These are phyloP conservation scores for Pichia sorboxylosa DNA, from an alignment of 1,139 yeast genomes.

Conservation along the genomic window DNA sequence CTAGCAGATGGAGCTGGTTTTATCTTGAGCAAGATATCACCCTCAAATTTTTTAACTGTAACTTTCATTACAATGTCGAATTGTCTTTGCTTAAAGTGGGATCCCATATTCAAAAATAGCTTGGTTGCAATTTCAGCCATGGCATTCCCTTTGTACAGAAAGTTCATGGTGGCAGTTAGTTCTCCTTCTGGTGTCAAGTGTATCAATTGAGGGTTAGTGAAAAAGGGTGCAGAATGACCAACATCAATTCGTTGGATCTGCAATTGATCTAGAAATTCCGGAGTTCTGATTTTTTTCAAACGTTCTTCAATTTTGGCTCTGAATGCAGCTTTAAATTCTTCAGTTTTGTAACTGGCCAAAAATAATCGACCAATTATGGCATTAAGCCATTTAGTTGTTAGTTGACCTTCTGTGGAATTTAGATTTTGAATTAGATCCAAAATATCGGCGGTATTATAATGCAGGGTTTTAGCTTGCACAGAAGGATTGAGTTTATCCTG, in stretches of 20 bases:
- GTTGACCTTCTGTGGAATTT: slow-evolving; percentile 72
- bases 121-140: slow-evolving; percentile 72
- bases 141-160: slow-evolving; percentile 63
- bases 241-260: slow-evolving; percentile 60
- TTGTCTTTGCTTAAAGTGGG: slow-evolving; percentile 66
- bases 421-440: slow-evolving; percentile 62
- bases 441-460: slow-evolving; percentile 61
- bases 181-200: slow-evolving; percentile 77
- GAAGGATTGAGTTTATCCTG: slow-evolving; percentile 30
- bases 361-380: slow-evolving; percentile 77
- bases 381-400: slow-evolving; percentile 82
- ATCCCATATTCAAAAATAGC: slow-evolving; percentile 59
- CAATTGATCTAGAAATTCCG: slow-evolving; percentile 79
- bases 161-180: slow-evolving; percentile 46
- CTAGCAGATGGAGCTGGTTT: slow-evolving; percentile 89
- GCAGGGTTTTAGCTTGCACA: slow-evolving; percentile 59
- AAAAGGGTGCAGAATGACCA: slow-evolving; percentile 71
- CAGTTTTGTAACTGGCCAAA: slow-evolving; percentile 63
- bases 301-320: slow-evolving; percentile 55
- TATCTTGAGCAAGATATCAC: slow-evolving; percentile 55
- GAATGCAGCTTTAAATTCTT: slow-evolving; percentile 45
- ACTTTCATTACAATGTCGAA: slow-evolving; percentile 68
- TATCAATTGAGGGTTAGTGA: slow-evolving; percentile 60
- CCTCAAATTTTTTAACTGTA: slow-evolving; percentile 56
- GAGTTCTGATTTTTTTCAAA: slow-evolving; percentile 67